phyloP scores from a whole-genome alignment of 345 rosid species.

The Eucalyptus polyanthemos region DNA sequence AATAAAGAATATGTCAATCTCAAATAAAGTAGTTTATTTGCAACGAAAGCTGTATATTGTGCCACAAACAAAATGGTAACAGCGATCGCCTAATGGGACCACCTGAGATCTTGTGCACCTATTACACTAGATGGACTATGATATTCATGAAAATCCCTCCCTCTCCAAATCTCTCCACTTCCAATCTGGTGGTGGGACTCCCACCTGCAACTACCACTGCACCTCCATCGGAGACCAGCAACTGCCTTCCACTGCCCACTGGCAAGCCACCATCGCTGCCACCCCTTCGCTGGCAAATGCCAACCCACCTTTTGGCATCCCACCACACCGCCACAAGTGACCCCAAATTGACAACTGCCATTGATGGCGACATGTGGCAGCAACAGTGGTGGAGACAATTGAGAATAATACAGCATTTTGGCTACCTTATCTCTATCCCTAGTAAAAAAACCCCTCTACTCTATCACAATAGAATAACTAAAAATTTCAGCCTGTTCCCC shows the following conservation, averaged over 20 bases:
- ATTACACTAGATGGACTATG: background rate
- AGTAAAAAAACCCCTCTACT: background rate
- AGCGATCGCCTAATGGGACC: background rate
- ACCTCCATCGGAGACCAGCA: background rate
- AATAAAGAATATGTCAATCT: background rate
- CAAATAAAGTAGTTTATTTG: background rate
- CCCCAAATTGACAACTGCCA: background rate
- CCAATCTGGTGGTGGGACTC: background rate
- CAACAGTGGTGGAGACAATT: background rate
- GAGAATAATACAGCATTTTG: background rate
- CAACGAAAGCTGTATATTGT: background rate
- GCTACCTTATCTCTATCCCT: background rate
- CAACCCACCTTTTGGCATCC: background rate
- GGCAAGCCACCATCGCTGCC: background rate
- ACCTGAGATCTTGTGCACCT: background rate
- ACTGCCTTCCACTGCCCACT: background rate
- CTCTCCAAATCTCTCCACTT: background rate
- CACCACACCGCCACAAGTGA: background rate
- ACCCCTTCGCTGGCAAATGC: background rate
- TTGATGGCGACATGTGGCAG: background rate
- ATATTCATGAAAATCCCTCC: background rate
- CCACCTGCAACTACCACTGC: background rate
- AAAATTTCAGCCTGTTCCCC: background rate
- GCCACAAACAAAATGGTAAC: background rate
- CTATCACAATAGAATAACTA: background rate